phyloP scores from a whole-genome alignment of 78 protist genomes.

The Pelomyxa schiedti region DNA sequence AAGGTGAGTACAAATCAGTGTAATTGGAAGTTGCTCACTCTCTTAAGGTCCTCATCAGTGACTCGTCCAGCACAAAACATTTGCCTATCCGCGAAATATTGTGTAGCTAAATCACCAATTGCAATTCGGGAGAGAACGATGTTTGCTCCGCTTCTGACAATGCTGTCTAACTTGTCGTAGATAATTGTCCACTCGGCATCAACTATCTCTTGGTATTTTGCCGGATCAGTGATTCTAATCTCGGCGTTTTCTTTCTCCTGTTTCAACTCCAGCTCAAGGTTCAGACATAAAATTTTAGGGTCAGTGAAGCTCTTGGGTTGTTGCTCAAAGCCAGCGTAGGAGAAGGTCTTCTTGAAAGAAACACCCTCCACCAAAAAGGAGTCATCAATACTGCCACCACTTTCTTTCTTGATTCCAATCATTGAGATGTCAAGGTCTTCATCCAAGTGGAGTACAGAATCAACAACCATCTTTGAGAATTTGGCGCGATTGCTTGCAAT shows the following conservation, averaged over 20 bases:
- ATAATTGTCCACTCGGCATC: conserved; percentile 97
- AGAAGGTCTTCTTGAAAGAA: conserved; percentile 99
- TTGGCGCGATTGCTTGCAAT: conserved; percentile 73
- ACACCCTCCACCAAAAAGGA: conserved; percentile 94
- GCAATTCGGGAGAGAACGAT: conserved; percentile 93
- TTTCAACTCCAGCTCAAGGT: conserved; percentile 98
- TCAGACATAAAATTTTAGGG: conserved; percentile 88
- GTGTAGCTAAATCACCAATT: conserved; percentile 99
- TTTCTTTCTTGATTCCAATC: conserved; percentile 96
- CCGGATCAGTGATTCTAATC: conserved; percentile 75
- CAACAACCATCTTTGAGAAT: conserved; percentile 93
- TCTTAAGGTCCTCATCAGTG: conserved; percentile 81
- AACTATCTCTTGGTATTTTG: conserved; percentile 83
- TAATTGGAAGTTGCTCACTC: conserved; percentile 84
- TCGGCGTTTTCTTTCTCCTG: conserved; percentile 98
- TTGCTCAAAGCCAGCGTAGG: conserved; percentile 99
- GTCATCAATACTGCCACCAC: conserved; percentile 90
- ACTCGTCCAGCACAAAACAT: conserved; percentile 99
- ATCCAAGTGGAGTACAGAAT: conserved; percentile 78
- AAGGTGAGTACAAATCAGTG: conserved; percentile 46
- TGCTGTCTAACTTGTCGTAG: conserved; percentile 92
- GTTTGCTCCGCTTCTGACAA: conserved; percentile 86
- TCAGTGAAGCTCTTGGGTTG: conserved; percentile 89
- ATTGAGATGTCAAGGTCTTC: conserved; percentile 65
- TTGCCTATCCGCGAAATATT: conserved; percentile 97